Evolutionary conservation across 164 flowering plant species (phyloP), one percentile per base, ranked within the genome.

Genomic region (Kalanchoe fedtschenkoi): DNA sequence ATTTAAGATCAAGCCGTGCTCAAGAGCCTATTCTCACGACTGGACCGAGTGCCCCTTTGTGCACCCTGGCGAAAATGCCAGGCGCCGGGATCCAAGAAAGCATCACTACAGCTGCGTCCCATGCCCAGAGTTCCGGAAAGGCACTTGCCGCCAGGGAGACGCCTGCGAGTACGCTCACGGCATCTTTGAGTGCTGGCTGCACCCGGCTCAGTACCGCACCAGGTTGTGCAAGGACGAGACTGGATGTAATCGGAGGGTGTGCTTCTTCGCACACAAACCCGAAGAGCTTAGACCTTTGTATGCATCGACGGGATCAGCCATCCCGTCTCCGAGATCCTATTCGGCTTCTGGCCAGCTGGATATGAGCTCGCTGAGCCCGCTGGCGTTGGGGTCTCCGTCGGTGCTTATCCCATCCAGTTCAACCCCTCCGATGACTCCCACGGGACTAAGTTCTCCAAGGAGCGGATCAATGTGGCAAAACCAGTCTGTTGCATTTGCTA

Each of bases 1-100:
- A 1, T 92, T 92, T 74, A 92, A 92, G 83, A 78, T 92, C 29
- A 77, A 93, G 11, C 96, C 91, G 13, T 92, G 98, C 68, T 92
- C 96, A 0, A 79, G 96, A 11, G 98, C 98, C 8, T 92, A 92
- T 70, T 92, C 98, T 0, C 98, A 92, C 65, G 98, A 92, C 63
- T 92, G 98, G 98, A 89, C 96, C 0, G 98, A 92, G 73, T 92
- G 98, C 69, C 98, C 98, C 0, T 92, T 92, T 70, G 96, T 89
- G 62, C 98, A 92, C 68, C 98, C 98, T 0, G 98, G 96, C 30
- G 98, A 92, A 67, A 92, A 92, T 69, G 98, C 98, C 17, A 74
- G 98, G 28, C 78, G 98, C 35, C 76, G 96, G 66, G 98, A 92
- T 57, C 98, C 96, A 0, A 81, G 96, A 68, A 92, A 92, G 76